Conservation (phyloP, 148 eudicot genomes). For the Cornus controversa region DNA sequence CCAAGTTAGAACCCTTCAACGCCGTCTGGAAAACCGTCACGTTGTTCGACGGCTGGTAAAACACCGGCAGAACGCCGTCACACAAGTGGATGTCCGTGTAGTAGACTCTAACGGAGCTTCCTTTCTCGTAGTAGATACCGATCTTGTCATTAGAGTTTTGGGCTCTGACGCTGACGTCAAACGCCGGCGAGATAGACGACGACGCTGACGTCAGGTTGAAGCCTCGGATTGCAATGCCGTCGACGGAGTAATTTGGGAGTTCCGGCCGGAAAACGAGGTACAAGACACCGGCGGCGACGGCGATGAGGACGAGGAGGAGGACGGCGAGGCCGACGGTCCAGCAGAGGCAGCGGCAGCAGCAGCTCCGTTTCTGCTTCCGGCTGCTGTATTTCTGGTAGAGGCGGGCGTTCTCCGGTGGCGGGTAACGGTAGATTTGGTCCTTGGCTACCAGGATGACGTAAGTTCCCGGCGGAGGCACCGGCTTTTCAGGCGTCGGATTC, state of each 20-base stretch:
- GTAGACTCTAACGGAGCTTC: constrained; percentile 43
- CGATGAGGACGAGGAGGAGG: constrained; percentile 41
- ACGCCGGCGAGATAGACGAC: constrained; percentile 48
- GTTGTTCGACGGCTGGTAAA: constrained; percentile 59
- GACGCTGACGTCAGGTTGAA: constrained; percentile 47
- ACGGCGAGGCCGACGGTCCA: constrained; percentile 28
- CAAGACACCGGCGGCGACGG: constrained; percentile 44
- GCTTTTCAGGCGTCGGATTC: neutral
- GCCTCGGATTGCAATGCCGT: constrained; percentile 44
- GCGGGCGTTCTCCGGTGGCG: constrained; percentile 75
- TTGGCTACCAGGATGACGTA: constrained; percentile 76
- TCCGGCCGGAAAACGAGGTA: constrained; percentile 74
- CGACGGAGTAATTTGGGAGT: constrained; percentile 53
- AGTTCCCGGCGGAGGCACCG: constrained; percentile 50
- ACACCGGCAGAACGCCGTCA: constrained; percentile 57
- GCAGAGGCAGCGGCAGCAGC: constrained; percentile 49
- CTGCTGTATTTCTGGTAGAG: constrained; percentile 37
- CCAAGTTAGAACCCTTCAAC: constrained; percentile 51
- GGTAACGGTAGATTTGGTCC: constrained; percentile 75
- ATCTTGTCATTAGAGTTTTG: constrained; percentile 60
- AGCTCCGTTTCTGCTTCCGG: constrained; percentile 23
- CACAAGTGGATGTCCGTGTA: constrained; percentile 43
- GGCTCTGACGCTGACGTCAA: constrained; percentile 56
- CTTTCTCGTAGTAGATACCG: constrained; percentile 56
- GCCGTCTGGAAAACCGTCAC: constrained; percentile 46